These are phyloP conservation scores for Podila minutissima DNA, from an alignment of 192 early-diverging fungal genomes.

Conservation along the genomic window DNA sequence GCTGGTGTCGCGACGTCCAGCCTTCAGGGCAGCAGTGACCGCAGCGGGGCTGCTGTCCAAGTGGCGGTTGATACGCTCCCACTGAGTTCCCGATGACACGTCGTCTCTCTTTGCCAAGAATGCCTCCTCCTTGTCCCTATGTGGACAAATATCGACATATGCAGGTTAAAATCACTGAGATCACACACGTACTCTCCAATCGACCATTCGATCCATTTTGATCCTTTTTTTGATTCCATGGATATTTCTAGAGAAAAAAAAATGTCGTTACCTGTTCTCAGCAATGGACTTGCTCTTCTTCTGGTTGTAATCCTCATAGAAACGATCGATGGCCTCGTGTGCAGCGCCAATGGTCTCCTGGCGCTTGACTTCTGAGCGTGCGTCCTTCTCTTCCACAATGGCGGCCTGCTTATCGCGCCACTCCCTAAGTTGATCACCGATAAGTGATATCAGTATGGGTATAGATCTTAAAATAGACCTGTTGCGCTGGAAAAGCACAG, in stretches of 20 bases:
- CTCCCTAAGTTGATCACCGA: constrained; percentile 48
- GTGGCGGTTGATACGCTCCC: constrained; percentile 77
- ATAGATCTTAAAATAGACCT: not conserved
- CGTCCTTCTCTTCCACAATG: constrained; percentile 69
- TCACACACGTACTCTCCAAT: too few species aligned
- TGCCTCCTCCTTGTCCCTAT: constrained; percentile 52
- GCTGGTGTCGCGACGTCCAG: constrained; percentile 65
- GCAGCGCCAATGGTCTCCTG: constrained; percentile 69
- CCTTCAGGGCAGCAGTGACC: constrained; percentile 47
- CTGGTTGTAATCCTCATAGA: constrained; percentile 86
- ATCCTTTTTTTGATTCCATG: too few species aligned
- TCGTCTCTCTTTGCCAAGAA: constrained; percentile 57
- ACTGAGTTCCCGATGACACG: constrained; percentile 68
- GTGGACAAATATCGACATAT: not conserved
- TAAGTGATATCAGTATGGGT: too few species aligned
- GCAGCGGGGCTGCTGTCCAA: constrained; percentile 66
- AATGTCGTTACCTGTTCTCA: constrained; percentile 65
- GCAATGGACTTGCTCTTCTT: constrained; percentile 72
- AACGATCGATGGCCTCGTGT: constrained; percentile 74
- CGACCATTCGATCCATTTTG: too few species aligned
- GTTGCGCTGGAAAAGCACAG: not conserved
- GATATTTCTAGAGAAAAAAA: not conserved
- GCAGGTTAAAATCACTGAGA: not conserved
- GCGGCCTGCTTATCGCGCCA: constrained; percentile 73
- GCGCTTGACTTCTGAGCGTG: constrained; percentile 57